Conservation (phyloP, 345 rosid species). For the Populus deltoides region DNA sequence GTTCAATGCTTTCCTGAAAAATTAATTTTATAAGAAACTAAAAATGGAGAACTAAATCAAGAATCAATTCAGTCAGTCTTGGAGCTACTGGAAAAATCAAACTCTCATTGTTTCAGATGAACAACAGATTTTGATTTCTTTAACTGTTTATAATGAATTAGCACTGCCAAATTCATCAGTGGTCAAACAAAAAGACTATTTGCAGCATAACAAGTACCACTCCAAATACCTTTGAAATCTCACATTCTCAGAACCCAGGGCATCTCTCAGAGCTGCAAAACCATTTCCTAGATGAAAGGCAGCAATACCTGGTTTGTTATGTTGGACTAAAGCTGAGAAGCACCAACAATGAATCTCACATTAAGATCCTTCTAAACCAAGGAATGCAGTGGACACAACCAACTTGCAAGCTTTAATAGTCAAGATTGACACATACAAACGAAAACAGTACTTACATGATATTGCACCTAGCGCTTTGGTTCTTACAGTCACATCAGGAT, state of each 20-base stretch:
- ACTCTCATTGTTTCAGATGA: neutral
- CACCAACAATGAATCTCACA: slow-evolving; percentile 11
- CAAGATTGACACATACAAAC: neutral
- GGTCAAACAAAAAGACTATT: neutral
- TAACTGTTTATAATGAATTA: neutral
- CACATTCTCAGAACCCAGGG: slow-evolving; percentile 60
- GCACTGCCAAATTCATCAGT: neutral
- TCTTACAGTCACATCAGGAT: slow-evolving; percentile 61
- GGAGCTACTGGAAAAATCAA: neutral
- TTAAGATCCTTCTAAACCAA: slow-evolving; percentile 6
- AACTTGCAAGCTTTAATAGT: neutral
- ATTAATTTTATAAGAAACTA: neutral
- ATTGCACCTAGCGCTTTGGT: slow-evolving; percentile 87
- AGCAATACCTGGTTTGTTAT: slow-evolving; percentile 71
- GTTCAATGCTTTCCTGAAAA: slow-evolving; percentile 83
- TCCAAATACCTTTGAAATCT: slow-evolving; percentile 73
- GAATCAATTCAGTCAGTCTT: neutral
- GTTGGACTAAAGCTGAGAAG: slow-evolving; percentile 69
- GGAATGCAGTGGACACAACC: neutral
- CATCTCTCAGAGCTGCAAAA: slow-evolving; percentile 72
- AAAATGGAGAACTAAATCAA: neutral
- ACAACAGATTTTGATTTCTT: neutral
- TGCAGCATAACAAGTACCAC: neutral
- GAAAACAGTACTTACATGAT: slow-evolving; percentile 65
- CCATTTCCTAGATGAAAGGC: slow-evolving; percentile 94